Evolutionary conservation across 352 stramenopile genomes (phyloP).

Genomic region (Poterioochromonas sp.): DNA sequence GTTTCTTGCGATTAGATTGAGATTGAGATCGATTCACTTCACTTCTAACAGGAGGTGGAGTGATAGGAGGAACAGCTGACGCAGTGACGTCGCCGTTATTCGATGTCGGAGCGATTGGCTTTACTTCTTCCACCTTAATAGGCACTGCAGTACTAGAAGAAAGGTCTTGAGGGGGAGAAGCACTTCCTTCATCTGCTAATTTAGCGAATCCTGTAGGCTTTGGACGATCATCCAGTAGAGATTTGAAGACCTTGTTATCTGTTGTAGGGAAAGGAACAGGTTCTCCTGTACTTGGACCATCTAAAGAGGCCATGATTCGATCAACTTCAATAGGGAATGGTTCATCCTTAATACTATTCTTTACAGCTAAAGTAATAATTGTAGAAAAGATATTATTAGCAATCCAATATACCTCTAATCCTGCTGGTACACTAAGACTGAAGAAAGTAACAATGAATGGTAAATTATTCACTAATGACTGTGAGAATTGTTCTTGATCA

Average conservation of each 20-base stretch:
- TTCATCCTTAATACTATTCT: slow-evolving; percentile 37
- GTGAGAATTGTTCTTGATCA: not conserved
- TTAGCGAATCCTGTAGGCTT: not conserved
- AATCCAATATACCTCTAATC: slow-evolving; percentile 72
- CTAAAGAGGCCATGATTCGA: not conserved
- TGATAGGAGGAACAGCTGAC: no score
- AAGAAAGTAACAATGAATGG: slow-evolving; percentile 75
- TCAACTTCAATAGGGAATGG: slow-evolving; percentile 1
- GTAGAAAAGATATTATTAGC: slow-evolving; percentile 66
- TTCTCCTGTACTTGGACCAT: not conserved
- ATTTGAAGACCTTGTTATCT: not conserved
- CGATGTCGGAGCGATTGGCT: no score
- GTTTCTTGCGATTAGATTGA: no score
- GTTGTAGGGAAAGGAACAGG: not conserved
- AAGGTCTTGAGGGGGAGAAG: no score
- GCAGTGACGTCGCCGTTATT: no score
- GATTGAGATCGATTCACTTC: no score
- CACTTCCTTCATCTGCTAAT: no score
- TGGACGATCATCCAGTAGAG: not conserved
- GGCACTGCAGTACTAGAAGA: no score
- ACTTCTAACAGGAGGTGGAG: no score
- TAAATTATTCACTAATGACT: slow-evolving; percentile 61
- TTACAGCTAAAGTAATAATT: slow-evolving; percentile 38
- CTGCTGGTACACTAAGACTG: slow-evolving; percentile 64
- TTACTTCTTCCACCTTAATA: no score